Base-by-base conservation (phyloP, 192 early-diverging fungal species). In the Backusella parvicylindrica region DNA sequence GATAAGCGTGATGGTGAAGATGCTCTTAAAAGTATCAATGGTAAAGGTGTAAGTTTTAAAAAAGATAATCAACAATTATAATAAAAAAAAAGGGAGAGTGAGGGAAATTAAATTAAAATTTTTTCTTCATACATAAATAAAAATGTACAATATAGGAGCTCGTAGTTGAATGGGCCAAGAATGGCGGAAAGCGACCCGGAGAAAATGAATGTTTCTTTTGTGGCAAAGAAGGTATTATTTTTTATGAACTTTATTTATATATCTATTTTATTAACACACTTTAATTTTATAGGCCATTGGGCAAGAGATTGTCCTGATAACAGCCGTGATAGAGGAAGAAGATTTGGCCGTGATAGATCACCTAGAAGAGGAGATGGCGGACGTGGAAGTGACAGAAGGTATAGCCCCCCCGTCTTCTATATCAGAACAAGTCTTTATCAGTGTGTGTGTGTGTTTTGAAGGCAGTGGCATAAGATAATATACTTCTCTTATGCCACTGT, bases 81-180 rank as follows among this genome's bases (percentile, higher is more conserved):
- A 31, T 0, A 23, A 35, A 18, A 66, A 66, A 31, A 37, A 38
- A 38, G 6, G 8, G 21, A 60, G 53, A 35, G 2, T 0, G 41
- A 0, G 65, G 18, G 4, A 36, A 66, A 36, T 38, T 67, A 26
- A 16, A 23, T 37, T 67, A 9, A 21, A 37, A 2, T 5, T 36
- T 23, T 18, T 28, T 30, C 0, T 8, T 35, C n/a, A n/a, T n/a
- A n/a, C n/a, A n/a, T n/a, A n/a, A n/a, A n/a, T n/a, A n/a, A n/a
- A n/a, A n/a, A n/a, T n/a, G n/a, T n/a, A n/a, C n/a, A n/a, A n/a
- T 68, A n/a, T 43, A 75, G 47, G 65, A 75, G 16, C 64, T 86
- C 64, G 83, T 87, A 33, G 86, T 87, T 41, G 86, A 87, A 71
- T 87, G 85, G 73, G 86, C 86, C 60, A 87, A 87, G 81, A 87